Conservation (phyloP, 108 stramenopile species). For the Nitzschia inconspicua region DNA sequence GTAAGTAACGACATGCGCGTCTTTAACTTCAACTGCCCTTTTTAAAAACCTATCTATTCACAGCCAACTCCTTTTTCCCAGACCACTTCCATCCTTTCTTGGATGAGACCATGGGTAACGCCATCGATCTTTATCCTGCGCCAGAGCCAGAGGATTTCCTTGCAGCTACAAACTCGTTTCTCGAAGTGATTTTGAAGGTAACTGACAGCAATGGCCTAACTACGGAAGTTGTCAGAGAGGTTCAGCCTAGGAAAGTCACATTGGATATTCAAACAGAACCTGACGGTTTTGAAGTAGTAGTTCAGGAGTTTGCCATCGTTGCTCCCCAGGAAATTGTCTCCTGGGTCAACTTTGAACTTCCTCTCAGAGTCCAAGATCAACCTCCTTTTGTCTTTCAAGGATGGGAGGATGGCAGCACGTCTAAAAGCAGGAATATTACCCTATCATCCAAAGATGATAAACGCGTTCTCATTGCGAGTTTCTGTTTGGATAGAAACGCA, state of each 20-base stretch:
- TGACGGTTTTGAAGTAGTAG: slow-evolving; percentile 12
- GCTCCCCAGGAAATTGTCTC: slow-evolving; percentile 14
- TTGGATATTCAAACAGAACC: slow-evolving; percentile 16
- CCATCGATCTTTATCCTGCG: slow-evolving; percentile 11
- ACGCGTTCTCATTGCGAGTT: not conserved
- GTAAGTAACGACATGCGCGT: too few relatives aligned
- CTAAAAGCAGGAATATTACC: not conserved
- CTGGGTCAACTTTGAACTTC: slow-evolving; percentile 19
- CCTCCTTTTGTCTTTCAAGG: slow-evolving; percentile 4
- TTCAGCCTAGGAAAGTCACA: slow-evolving; percentile 2
- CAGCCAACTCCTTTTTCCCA: too few relatives aligned
- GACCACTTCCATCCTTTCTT: slow-evolving; percentile 20
- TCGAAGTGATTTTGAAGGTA: slow-evolving; percentile 18
- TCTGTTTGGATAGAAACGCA: slow-evolving; percentile 4
- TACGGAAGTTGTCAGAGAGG: not conserved
- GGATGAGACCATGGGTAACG: slow-evolving; percentile 20
- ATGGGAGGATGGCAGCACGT: slow-evolving; percentile 18
- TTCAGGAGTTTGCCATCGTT: not conserved
- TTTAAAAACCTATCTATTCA: too few relatives aligned
- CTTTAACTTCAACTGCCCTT: too few relatives aligned
- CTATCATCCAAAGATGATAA: not conserved
- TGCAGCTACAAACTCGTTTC: slow-evolving; percentile 15
- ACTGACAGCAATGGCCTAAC: slow-evolving; percentile 13
- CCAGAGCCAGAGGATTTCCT: slow-evolving; percentile 23
- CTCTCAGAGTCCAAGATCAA: slow-evolving; percentile 8